Evolutionary conservation across 805 yeast species (phyloP), one percentile per base, ranked within the genome.

Genomic region (Tetrapisispora iriomotensis): DNA sequence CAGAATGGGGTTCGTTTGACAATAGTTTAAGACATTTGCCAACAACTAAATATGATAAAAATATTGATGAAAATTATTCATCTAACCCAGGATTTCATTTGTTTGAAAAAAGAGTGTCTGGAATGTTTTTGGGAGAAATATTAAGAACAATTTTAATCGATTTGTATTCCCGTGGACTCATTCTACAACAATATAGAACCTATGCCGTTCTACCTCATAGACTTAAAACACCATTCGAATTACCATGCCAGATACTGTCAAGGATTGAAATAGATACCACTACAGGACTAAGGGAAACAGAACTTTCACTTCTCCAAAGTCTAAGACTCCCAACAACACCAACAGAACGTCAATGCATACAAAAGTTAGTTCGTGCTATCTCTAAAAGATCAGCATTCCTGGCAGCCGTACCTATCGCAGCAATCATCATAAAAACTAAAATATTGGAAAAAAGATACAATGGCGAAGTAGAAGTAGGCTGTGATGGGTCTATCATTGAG

Each of bases 1-100:
- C 96, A 37, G 98, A 92, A 64, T 92, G 97, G 96, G 97, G 97
- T 46, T 86, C 96, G 34, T 90, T 88, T 53, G 97, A 90, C 64
- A 90, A 90, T 57, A 79, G 75, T 23, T 69, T 88, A 45, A 70
- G 75, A 49, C 67, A 77, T 34, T 68, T 90, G 46, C 97, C 96
- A 41, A 72, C 67, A 38, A 83, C 95, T 3, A 74, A 76, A 42
- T 88, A 77, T 59, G 98, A 90, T 64, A 61, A 64, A 35, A 67
- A 63, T 18, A 76, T 90, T 46, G 94, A 90, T 60, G 58, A 65
- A 17, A 71, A 68, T 45, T 59, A 61, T 31, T 82, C 96, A 18
- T 70, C 94, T 9, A 90, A 90, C 61, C 79, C 77, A 29, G 94
- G 94, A 6, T 84, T 68, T 66, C 96, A 92, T 60, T 72, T 88